Evolutionary conservation across 768 basidiomycete genomes (phyloP).

Genomic region (Suillus subalutaceus): DNA sequence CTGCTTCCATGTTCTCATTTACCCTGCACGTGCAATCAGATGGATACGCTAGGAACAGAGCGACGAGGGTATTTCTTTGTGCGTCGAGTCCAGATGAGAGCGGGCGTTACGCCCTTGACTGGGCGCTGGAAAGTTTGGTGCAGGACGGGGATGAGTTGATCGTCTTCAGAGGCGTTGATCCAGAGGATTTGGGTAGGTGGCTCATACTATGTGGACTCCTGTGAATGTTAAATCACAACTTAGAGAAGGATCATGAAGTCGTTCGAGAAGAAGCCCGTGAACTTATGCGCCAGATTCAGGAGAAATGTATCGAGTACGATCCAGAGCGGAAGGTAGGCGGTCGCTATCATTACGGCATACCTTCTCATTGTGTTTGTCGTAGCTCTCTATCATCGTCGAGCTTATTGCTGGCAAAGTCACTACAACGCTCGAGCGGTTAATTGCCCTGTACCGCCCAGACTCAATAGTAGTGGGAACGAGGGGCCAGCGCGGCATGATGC

Average conservation of each 20-base stretch:
- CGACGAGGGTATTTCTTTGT: slow-evolving; percentile 88
- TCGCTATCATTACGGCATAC: neutral
- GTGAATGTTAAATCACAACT: neutral
- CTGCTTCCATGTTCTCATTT: slow-evolving; percentile 84
- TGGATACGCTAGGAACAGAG: slow-evolving; percentile 72
- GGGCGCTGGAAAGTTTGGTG: slow-evolving; percentile 84
- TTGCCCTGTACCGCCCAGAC: slow-evolving; percentile 90
- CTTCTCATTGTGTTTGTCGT: slow-evolving; percentile 6
- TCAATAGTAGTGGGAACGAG: slow-evolving; percentile 92
- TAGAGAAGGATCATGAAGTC: slow-evolving; percentile 76
- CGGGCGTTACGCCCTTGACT: slow-evolving; percentile 86
- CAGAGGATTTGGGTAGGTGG: slow-evolving; percentile 72
- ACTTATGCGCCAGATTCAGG: slow-evolving; percentile 78
- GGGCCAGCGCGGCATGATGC: slow-evolving; percentile 61
- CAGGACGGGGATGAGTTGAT: slow-evolving; percentile 93
- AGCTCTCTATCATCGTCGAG: slow-evolving; percentile 92
- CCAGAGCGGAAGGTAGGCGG: slow-evolving; percentile 70
- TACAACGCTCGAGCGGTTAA: slow-evolving; percentile 87
- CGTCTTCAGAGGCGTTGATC: slow-evolving; percentile 87
- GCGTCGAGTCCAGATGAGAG: slow-evolving; percentile 89
- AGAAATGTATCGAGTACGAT: slow-evolving; percentile 78
- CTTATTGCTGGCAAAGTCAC: slow-evolving; percentile 92
- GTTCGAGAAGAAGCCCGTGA: slow-evolving; percentile 86
- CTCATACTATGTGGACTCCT: neutral
- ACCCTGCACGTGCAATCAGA: slow-evolving; percentile 85